Percentiles rank a stretch among this genome's conserved stretches.
Conservation (phyloP, 768 basidiomycete species). For the Phlebiopsis gigantea region DNA sequence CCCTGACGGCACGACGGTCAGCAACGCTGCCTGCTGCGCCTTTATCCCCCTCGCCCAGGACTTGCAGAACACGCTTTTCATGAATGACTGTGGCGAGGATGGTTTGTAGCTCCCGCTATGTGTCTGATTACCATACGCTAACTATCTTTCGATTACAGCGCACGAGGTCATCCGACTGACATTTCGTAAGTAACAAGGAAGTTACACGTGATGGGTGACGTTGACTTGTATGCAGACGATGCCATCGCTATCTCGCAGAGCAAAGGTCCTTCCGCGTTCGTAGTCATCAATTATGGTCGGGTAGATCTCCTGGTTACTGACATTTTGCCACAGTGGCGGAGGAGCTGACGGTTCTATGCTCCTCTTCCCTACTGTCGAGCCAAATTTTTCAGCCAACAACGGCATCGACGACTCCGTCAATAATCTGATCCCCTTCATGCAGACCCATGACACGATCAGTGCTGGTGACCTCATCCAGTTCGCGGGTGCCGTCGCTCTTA, state of each 20-base stretch:
- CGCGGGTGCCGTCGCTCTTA: slow-evolving; percentile 10
- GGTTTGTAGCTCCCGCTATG: not conserved
- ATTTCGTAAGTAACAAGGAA: not conserved
- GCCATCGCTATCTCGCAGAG: slow-evolving; percentile 10
- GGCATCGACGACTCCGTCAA: slow-evolving; percentile 24
- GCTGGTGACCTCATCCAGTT: slow-evolving; percentile 15
- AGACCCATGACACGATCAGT: slow-evolving; percentile 12
- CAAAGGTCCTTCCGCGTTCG: slow-evolving; percentile 5
- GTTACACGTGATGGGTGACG: not conserved
- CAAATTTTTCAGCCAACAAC: slow-evolving; percentile 20
- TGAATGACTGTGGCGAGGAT: slow-evolving; percentile 1
- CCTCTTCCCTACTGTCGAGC: slow-evolving; percentile 19
- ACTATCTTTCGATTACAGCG: not conserved
- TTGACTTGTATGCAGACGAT: not conserved
- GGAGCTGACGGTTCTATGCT: slow-evolving; percentile 25
- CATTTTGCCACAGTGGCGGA: slow-evolving; percentile 16
- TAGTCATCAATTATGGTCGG: not conserved
- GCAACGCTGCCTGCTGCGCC: slow-evolving; percentile 15
- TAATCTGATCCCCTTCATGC: slow-evolving; percentile 17
- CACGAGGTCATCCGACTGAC: slow-evolving; percentile 1
- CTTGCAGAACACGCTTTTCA: not conserved
- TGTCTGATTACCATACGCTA: not conserved
- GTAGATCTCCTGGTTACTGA: not conserved
- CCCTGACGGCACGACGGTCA: slow-evolving; percentile 16
- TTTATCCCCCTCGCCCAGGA: slow-evolving; percentile 11